These are phyloP conservation scores for Chalciporus chontae DNA, from an alignment of 768 basidiomycete genomes.

Conservation along the genomic window DNA sequence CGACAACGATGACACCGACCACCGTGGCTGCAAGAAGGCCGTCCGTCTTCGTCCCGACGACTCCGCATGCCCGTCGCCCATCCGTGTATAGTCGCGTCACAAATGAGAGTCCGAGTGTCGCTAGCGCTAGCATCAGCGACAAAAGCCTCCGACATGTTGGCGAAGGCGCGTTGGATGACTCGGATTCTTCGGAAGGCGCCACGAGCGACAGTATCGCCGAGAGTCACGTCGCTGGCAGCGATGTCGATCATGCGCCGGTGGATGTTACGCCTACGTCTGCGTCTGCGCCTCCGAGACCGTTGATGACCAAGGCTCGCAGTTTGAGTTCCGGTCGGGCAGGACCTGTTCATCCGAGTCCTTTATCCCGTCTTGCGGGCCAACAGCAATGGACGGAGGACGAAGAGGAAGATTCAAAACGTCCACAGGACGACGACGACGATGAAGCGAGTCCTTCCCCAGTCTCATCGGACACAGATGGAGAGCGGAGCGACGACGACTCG, in stretches of 20 bases:
- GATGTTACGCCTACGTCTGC: conserved; percentile 1
- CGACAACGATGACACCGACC: conserved; percentile 41
- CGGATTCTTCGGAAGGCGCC: conserved; percentile 53
- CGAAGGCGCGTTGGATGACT: conserved; percentile 76
- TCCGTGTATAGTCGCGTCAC: conserved; percentile 40
- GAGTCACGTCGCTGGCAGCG: conserved; percentile 18
- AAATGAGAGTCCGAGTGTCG: conserved; percentile 31
- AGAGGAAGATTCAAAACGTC: conserved; percentile 37
- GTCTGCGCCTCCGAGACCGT: conserved; percentile 15
- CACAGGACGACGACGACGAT: conserved; percentile 39
- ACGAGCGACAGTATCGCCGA: conserved; percentile 19
- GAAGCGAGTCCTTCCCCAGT: conserved; percentile 53
- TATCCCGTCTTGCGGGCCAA: conserved; percentile 55
- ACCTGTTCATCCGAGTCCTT: conserved; percentile 56
- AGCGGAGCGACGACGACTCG: conserved; percentile 32
- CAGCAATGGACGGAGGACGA: conserved; percentile 54
- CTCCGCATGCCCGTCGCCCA: conserved; percentile 30
- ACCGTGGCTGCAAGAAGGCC: conserved; percentile 41
- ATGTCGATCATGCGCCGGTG: conserved; percentile 33
- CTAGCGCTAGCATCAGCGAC: conserved; percentile 35
- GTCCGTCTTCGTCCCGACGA: conserved; percentile 36
- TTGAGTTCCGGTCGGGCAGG: conserved; percentile 23
- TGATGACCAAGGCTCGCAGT: conserved; percentile 37
- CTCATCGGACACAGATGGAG: conserved; percentile 62
- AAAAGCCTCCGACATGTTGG: conserved; percentile 62